Conservation (phyloP, 331 rosid genomes). For the Saraca asoca region DNA sequence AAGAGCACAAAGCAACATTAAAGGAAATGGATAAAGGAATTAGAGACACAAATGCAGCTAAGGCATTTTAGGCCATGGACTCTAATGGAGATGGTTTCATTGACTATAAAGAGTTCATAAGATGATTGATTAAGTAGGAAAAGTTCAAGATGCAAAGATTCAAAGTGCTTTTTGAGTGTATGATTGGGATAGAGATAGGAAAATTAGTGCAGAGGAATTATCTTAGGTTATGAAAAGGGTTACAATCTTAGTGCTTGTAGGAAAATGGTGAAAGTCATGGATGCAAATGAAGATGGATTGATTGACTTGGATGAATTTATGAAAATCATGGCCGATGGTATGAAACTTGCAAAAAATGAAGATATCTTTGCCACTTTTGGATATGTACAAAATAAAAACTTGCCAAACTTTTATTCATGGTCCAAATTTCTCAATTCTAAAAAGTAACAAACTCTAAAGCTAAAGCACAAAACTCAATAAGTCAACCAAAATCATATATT, state of each 20-base stretch:
- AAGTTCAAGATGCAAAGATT: constrained; percentile 42
- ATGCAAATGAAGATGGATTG: constrained; percentile 71
- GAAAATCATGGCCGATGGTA: constrained; percentile 61
- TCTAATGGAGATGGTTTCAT: constrained; percentile 71
- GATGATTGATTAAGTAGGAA: constrained; percentile 51
- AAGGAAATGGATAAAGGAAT: constrained; percentile 48
- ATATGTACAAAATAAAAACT: too few species aligned
- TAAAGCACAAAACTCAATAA: too few species aligned
- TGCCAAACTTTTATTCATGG: too few species aligned
- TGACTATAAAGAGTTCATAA: constrained; percentile 66
- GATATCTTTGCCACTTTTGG: too few species aligned
- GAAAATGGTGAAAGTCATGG: constrained; percentile 70
- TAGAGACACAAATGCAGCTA: constrained; percentile 51
- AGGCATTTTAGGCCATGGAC: constrained; percentile 57
- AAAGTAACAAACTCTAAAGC: too few species aligned
- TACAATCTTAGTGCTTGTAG: constrained; percentile 56
- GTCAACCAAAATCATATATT: too few species aligned
- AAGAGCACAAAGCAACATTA: constrained; percentile 65
- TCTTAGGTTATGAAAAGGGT: constrained; percentile 51
- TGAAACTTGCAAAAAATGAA: neutral
- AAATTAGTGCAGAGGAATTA: constrained; percentile 74
- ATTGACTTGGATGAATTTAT: constrained; percentile 67
- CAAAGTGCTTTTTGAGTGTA: constrained; percentile 66
- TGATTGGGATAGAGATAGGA: constrained; percentile 80
- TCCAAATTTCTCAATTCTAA: too few species aligned